A percentile compares a stretch with the other conserved stretches of the same genome.
Conservation (phyloP, 352 stramenopile species). For the Lagenidium sp. region DNA sequence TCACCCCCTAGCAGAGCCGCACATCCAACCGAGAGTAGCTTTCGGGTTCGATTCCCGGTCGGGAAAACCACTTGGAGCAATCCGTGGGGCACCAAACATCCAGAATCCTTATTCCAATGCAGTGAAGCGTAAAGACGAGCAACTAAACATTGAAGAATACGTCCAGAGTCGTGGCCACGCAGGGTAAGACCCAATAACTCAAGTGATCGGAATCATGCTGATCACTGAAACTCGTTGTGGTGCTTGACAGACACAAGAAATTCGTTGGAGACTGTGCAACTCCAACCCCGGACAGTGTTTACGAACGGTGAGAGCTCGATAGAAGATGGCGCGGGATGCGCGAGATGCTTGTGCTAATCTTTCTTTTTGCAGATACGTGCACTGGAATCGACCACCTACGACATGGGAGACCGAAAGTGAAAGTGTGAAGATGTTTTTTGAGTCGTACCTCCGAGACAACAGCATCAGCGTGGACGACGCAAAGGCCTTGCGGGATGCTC, state of each 20-base stretch:
- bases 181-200: too few species aligned
- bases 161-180: constrained; percentile 24
- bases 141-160: constrained; percentile 51
- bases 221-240: too few species aligned
- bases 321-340: too few species aligned
- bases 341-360: too few species aligned
- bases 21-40: constrained; percentile 5
- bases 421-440: constrained; percentile 71
- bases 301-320: constrained; percentile 68
- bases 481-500: constrained; percentile 45
- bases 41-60: not conserved
- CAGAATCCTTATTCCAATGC: constrained; percentile 12
- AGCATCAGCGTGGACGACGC: constrained; percentile 65
- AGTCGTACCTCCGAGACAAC: constrained; percentile 71
- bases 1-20: not conserved
- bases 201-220: too few species aligned
- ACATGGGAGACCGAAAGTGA: constrained; percentile 80
- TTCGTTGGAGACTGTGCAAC: constrained; percentile 57
- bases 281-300: constrained; percentile 32
- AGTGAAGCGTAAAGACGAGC: constrained; percentile 46
- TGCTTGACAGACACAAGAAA: constrained; percentile 27
- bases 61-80: constrained; percentile 2
- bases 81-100: too few species aligned
- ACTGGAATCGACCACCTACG: constrained; percentile 43
- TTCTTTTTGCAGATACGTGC: constrained; percentile 45